A percentile compares a stretch with the other conserved stretches of the same genome.
Conservation (phyloP, 768 basidiomycete species). For the Macrolepiota dolichaula region DNA sequence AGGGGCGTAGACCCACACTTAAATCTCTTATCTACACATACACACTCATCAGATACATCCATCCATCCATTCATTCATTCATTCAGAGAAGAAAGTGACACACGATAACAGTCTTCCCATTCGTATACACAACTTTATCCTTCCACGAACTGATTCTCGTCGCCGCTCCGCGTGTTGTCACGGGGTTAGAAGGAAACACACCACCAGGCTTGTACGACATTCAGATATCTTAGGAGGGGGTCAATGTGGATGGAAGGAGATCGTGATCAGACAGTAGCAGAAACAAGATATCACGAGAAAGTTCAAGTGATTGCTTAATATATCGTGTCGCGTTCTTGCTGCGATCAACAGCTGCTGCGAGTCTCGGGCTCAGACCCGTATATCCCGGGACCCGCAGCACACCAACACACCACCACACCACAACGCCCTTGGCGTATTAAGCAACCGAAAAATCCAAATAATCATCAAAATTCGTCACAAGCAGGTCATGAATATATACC, state of each 20-base stretch:
- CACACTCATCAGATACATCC: not conserved
- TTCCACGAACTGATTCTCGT: constrained; percentile 41
- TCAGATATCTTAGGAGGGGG: not conserved
- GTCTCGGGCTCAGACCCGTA: no score
- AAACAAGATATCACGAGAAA: not conserved
- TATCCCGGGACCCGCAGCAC: no score
- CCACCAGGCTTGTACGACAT: constrained; percentile 42
- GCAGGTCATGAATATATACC: not conserved
- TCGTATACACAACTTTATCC: constrained; percentile 83
- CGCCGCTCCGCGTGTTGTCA: constrained; percentile 27
- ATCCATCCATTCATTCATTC: not conserved
- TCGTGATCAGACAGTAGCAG: not conserved
- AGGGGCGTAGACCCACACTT: constrained; percentile 44
- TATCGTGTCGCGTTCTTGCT: not conserved
- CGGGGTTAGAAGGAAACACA: constrained; percentile 65
- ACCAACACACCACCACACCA: not conserved
- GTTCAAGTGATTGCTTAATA: not conserved
- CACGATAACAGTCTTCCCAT: constrained; percentile 83
- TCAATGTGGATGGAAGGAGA: not conserved
- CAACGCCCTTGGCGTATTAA: not conserved
- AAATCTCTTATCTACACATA: constrained; percentile 72
- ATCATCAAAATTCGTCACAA: not conserved
- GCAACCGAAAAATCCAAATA: not conserved
- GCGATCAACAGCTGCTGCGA: not conserved
- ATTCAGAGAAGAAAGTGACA: constrained; percentile 26